phyloP scores from a whole-genome alignment of 2,329 filamentous ascomycete genomes.

The Albophoma yamanashiensis region DNA sequence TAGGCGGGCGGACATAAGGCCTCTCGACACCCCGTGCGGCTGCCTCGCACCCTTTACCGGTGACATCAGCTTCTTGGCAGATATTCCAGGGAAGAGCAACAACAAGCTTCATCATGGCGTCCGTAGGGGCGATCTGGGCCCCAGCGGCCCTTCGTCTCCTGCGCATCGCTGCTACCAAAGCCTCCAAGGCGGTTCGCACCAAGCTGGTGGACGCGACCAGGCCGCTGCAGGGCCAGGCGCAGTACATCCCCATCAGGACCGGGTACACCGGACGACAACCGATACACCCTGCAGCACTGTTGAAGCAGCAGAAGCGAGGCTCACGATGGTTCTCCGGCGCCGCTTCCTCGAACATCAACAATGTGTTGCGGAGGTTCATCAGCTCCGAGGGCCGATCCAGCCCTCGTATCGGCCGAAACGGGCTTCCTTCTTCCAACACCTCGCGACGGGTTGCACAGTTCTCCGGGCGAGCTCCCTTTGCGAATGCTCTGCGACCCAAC shows the following conservation, averaged over 20 bases:
- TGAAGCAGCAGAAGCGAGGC: constrained; percentile 35
- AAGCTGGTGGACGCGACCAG: constrained; percentile 35
- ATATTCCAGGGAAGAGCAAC: not conserved
- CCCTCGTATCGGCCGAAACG: constrained; percentile 33
- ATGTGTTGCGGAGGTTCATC: constrained; percentile 39
- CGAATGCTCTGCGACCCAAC: constrained; percentile 80
- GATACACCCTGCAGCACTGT: constrained; percentile 40
- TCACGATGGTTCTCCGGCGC: constrained; percentile 37
- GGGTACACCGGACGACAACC: constrained; percentile 33
- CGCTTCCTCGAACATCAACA: constrained; percentile 30
- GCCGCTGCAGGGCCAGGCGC: constrained; percentile 33
- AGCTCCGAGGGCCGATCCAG: constrained; percentile 25
- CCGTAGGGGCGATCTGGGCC: constrained; percentile 46
- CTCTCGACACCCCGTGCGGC: not conserved
- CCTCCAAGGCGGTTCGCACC: constrained; percentile 38
- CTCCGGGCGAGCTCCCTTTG: constrained; percentile 73
- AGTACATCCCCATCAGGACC: constrained; percentile 32
- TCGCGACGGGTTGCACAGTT: constrained; percentile 46
- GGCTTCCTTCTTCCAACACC: constrained; percentile 37
- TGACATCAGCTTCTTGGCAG: constrained; percentile 1
- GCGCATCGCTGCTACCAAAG: constrained; percentile 39
- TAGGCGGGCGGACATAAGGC: not conserved
- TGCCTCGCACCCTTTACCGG: not conserved
- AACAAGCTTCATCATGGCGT: constrained; percentile 32
- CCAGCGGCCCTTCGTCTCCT: constrained; percentile 44